phyloP scores from a whole-genome alignment of 495 filamentous ascomycete genomes.

The Evernia prunastri region DNA sequence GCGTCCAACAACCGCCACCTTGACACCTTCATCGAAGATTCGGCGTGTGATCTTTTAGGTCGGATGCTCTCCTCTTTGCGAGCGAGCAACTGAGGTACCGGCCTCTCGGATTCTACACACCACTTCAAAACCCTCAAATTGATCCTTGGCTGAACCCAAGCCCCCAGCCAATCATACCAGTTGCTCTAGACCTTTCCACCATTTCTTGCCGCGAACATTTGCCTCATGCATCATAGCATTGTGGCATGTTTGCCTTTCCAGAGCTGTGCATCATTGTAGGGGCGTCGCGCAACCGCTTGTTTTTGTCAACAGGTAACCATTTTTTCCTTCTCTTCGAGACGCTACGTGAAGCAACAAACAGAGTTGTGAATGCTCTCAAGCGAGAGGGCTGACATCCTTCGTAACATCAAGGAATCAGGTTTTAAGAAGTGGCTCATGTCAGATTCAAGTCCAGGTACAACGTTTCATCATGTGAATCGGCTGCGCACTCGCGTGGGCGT shows the following conservation, averaged over 20 bases:
- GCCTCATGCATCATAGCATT: neutral
- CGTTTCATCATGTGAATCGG: neutral
- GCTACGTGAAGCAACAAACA: neutral
- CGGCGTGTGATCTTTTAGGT: neutral
- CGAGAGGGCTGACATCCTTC: neutral
- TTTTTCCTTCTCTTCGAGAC: neutral
- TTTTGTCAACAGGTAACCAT: neutral
- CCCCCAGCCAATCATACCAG: neutral
- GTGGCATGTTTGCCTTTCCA: neutral
- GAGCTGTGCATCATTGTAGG: neutral
- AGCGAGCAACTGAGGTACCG: neutral
- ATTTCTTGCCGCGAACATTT: neutral
- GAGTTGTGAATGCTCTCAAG: neutral
- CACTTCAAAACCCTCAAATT: neutral
- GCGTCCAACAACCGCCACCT: neutral
- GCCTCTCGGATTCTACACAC: neutral
- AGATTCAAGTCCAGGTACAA: neutral
- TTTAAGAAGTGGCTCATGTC: neutral
- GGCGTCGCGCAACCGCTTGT: neutral
- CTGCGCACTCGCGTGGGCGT: neutral
- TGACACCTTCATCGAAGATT: neutral
- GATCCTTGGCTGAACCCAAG: neutral
- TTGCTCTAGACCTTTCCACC: neutral
- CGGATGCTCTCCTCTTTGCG: neutral
- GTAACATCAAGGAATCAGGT: neutral